Percentiles rank a stretch among this genome's conserved stretches.
phyloP scores from a whole-genome alignment of 2,329 filamentous ascomycete genomes.

The Ceratocystis colombiana region DNA sequence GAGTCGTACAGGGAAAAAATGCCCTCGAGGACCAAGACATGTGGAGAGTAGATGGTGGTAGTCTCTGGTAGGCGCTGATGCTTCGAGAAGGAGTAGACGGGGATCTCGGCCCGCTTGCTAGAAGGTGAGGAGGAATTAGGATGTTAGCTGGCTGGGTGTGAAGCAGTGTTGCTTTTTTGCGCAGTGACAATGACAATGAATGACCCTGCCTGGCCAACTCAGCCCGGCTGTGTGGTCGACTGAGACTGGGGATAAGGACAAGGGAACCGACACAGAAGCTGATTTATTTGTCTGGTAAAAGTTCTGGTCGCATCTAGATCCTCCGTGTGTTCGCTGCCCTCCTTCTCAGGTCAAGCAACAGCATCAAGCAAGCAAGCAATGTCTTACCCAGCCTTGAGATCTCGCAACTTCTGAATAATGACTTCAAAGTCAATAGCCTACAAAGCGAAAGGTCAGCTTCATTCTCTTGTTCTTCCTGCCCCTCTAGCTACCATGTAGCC shows the following conservation, averaged over 20 bases:
- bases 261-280: too few species aligned
- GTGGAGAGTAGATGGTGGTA: constrained; percentile 87
- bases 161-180: neutral
- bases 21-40: constrained; percentile 88
- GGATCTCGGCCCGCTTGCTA: constrained; percentile 80
- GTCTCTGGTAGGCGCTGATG: constrained; percentile 72
- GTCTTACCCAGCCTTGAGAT: constrained; percentile 81
- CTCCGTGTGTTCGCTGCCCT: too few species aligned
- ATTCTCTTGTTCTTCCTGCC: neutral
- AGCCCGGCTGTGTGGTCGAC: too few species aligned
- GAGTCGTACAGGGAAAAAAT: constrained; percentile 91
- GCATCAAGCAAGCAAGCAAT: neutral
- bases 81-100: constrained; percentile 88
- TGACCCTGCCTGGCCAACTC: too few species aligned
- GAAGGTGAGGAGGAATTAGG: constrained; percentile 13
- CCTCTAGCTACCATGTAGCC: neutral
- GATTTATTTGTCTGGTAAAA: too few species aligned
- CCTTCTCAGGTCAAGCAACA: too few species aligned
- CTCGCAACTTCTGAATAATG: constrained; percentile 64
- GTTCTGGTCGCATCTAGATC: too few species aligned
- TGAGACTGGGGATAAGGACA: too few species aligned
- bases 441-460: neutral
- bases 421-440: constrained; percentile 86
- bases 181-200: too few species aligned
- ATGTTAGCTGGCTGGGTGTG: neutral